phyloP scores from a whole-genome alignment of 768 basidiomycete genomes.

The Lactifluus pinguis region DNA sequence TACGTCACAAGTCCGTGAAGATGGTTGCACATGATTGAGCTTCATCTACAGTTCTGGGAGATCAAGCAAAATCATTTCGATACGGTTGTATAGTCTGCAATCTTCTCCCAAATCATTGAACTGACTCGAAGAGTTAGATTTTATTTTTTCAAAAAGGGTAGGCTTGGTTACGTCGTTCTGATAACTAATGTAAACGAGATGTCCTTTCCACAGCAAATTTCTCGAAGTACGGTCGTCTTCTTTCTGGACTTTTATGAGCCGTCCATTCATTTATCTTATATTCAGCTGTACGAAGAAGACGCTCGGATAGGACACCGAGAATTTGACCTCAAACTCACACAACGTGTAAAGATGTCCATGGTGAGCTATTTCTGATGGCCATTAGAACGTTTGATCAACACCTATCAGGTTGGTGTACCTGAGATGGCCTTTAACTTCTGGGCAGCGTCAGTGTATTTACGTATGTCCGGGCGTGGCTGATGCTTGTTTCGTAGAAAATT shows the following conservation, averaged over 20 bases:
- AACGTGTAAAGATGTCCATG: conserved; percentile 98
- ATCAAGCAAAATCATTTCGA: conserved; percentile 98
- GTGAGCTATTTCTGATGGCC: conserved; percentile 32
- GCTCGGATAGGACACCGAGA: conserved; percentile 87
- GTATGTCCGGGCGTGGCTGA: conserved; percentile 1
- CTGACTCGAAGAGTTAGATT: conserved; percentile 36
- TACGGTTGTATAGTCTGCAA: conserved; percentile 43
- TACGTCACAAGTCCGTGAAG: conserved; percentile 1
- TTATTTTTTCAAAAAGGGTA: conserved; percentile 99
- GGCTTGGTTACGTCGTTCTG: conserved; percentile 4
- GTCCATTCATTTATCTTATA: neutral
- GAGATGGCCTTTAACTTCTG: conserved; percentile 90
- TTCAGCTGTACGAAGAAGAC: conserved; percentile 86
- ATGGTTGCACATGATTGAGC: neutral
- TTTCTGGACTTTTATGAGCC: neutral
- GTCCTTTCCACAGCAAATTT: conserved; percentile 52
- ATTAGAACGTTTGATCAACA: neutral
- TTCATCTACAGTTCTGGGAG: conserved; percentile 35
- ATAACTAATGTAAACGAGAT: neutral
- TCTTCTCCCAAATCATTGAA: conserved; percentile 22
- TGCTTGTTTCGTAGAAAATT: conserved; percentile 49
- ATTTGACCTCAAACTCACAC: conserved; percentile 88
- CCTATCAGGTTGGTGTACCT: conserved; percentile 79
- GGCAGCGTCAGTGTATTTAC: conserved; percentile 56
- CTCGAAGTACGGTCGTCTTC: conserved; percentile 43